These are phyloP conservation scores for Microsporum ferrugineum DNA, from an alignment of 2,329 filamentous ascomycete genomes.

Conservation along the genomic window DNA sequence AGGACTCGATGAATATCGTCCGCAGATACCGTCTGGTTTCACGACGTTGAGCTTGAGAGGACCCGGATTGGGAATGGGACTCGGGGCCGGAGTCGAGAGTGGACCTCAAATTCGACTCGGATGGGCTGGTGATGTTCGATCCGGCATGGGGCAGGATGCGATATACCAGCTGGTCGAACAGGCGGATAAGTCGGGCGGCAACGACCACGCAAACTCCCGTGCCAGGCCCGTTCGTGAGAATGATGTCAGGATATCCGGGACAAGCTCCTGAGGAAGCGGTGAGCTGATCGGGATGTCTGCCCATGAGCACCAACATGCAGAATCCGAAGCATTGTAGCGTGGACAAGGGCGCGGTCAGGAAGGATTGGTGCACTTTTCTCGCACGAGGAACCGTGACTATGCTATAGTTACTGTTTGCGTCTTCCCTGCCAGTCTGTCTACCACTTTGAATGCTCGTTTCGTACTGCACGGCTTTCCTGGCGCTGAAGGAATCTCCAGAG, in stretches of 20 bases:
- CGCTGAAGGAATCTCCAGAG: slow-evolving; percentile 62
- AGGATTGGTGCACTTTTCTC: slow-evolving; percentile 68
- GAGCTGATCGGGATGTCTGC: slow-evolving; percentile 26
- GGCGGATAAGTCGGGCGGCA: slow-evolving; percentile 45
- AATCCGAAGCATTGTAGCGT: slow-evolving; percentile 53
- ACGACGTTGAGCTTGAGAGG: background rate
- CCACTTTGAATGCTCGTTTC: slow-evolving; percentile 31
- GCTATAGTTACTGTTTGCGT: slow-evolving; percentile 36
- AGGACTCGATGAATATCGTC: slow-evolving; percentile 82
- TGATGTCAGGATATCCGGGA: slow-evolving; percentile 53
- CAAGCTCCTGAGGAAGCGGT: slow-evolving; percentile 16
- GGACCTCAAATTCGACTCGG: background rate
- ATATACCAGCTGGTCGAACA: slow-evolving; percentile 30
- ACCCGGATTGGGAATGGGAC: slow-evolving; percentile 18
- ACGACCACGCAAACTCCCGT: slow-evolving; percentile 68
- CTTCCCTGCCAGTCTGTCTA: background rate
- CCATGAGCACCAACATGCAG: slow-evolving; percentile 47
- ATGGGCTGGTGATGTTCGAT: slow-evolving; percentile 8
- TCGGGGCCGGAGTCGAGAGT: background rate
- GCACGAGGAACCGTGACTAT: slow-evolving; percentile 63
- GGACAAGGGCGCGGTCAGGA: slow-evolving; percentile 60
- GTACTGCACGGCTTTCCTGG: slow-evolving; percentile 52
- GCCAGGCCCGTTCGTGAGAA: slow-evolving; percentile 80
- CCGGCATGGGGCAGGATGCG: slow-evolving; percentile 9
- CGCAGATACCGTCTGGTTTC: slow-evolving; percentile 41